Base-by-base conservation (phyloP, 164 flowering plant genomes). In the Euptelea pleiosperma region DNA sequence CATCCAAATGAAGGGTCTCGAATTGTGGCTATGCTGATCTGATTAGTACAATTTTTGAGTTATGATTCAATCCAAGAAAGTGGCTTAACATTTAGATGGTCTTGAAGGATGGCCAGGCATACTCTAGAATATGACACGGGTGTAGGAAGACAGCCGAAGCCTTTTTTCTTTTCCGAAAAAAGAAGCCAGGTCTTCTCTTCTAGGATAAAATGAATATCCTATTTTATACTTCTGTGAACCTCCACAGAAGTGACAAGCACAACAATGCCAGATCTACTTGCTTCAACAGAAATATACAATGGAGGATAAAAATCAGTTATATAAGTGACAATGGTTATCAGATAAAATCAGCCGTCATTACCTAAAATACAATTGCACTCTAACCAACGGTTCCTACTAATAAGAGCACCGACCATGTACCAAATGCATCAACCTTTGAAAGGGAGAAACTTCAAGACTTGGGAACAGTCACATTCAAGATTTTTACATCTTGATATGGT, bases 401-500 rank as follows among this genome's bases (percentile, higher is more conserved):
- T 11, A 19, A 8, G 46, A 25, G 16, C 29, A 37, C 30, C 33
- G 18, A 56, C 54, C 41, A 25, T 24, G n/a, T 15, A 31, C 36
- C 14, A 21, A 24, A 21, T 34, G 35, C 16, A 52, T 29, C 36
- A 39, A 55, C 26, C 50, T 16, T 15, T 22, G 29, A 8, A 15
- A 49, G 46, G 24, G 16, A 40, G 46, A 24, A 24, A 9, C 49
- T 35, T 74, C 57, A 87, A 11, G 83, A 78, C 69, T 91, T 94
- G 26, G 99, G 99, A 53, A 94, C 87, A 16, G 96, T 89, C 37
- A 91, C 98, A 64, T 85, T 94, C 56, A 94, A 70, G 47, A 94
- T 91, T 73, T 94, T 94, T 3, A 94, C 87, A 62, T 91, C 99
- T 72, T 91, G 96, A 55, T 82, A 81, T 42, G 99, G 99, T 72